Evolutionary conservation across 441 rosid species (phyloP).

Genomic region (Erysimum pusillum): DNA sequence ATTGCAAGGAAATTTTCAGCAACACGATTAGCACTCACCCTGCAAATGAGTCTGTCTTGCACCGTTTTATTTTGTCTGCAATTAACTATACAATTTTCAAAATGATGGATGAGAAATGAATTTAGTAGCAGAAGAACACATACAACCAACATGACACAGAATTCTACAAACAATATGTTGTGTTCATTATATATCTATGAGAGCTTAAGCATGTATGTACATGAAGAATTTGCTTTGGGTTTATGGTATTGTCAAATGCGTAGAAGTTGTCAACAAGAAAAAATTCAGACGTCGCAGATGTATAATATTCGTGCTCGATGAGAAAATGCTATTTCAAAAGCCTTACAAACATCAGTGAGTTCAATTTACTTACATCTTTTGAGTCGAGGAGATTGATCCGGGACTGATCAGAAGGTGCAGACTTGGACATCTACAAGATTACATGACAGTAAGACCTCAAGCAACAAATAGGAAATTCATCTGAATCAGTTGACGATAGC

Average conservation of each 20-base stretch:
- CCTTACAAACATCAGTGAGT: neutral
- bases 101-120: constrained; percentile 10
- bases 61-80: constrained; percentile 91
- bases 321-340: neutral
- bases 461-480: constrained; percentile 3
- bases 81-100: constrained; percentile 59
- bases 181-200: neutral
- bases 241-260: neutral
- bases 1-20: neutral
- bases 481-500: neutral
- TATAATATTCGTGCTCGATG: neutral
- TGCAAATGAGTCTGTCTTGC: constrained; percentile 90
- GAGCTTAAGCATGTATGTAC: neutral
- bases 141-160: constrained; percentile 22
- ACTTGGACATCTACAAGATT: constrained; percentile 90
- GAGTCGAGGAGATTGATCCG: constrained; percentile 96
- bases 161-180: neutral
- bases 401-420: constrained; percentile 93
- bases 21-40: constrained; percentile 55
- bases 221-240: neutral
- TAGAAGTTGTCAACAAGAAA: neutral
- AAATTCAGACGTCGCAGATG: neutral
- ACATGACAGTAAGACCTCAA: constrained; percentile 15
- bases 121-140: constrained; percentile 15
- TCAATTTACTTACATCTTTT: constrained; percentile 75